Base-by-base conservation (phyloP, 2,329 filamentous ascomycete species). In the Fusarium aywerte region DNA sequence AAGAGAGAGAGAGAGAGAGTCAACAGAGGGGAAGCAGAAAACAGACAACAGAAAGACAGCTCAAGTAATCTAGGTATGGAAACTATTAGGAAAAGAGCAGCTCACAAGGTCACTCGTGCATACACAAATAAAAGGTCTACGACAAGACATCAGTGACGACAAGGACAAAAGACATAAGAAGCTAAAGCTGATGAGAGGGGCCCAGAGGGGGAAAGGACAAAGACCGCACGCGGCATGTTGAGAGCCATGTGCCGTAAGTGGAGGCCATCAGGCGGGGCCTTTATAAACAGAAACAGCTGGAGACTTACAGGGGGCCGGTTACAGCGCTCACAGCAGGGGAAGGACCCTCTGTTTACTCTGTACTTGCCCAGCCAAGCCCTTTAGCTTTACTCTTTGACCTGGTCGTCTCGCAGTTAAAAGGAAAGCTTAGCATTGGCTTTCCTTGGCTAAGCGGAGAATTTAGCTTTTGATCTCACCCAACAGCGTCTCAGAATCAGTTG, bases 201-300 rank as follows among this genome's bases (percentile, higher is more conserved):
- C n/a, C 27, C n/a, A 45, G 39, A 62, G 42, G 38, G 25, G 56
- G 20, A 35, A 53, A 42, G 45, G 49, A 58, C 51, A 21, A 52
- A 49, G 53, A 45, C 57, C 50, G 65, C 65, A 68, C 65, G 45
- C 65, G 60, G 65, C 62, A 68, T 68, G 57, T 23, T 49, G 45
- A 25, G 45, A 18, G 45, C 45, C 32, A 49, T 49, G 65, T 54
- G 50, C 59, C 51, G 54, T 44, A 59, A 62, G 61, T 55, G 49
- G 53, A 68, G 49, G 54, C 31, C 25, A 43, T 49, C n/a, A 25
- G 36, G 64, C 48, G 65, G 65, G 57, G 54, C 43, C 32, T 44
- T 20, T 23, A 44, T 21, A 49, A 49, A 49, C 45, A 49, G 45
- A 49, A 49, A 49, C 32, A 49, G n/a, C n/a, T n/a, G n/a, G n/a